phyloP scores from a whole-genome alignment of 2,329 filamentous ascomycete genomes.

The Alternaria metachromatica region DNA sequence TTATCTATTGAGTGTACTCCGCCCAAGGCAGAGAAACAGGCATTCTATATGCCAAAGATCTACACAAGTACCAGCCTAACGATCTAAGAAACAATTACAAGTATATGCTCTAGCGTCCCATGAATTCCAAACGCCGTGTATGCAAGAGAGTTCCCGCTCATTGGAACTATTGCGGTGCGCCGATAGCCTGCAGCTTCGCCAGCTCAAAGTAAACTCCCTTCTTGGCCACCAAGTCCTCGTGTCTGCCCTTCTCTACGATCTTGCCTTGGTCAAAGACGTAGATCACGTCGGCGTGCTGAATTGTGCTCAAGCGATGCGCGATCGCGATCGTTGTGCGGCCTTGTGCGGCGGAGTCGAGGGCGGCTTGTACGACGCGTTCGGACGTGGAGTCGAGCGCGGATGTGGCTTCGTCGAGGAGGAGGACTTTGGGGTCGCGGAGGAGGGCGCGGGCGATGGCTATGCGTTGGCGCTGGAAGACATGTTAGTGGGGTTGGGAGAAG shows the following conservation, averaged over 20 bases:
- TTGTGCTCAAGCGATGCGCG: conserved; percentile 88
- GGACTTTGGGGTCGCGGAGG: conserved; percentile 87
- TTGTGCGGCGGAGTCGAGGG: conserved; percentile 80
- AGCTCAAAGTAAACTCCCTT: conserved; percentile 52
- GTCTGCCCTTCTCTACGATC: conserved; percentile 84
- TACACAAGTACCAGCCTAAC: neutral
- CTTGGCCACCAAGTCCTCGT: conserved; percentile 62
- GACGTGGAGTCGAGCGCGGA: conserved; percentile 47
- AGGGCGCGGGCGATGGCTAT: conserved; percentile 92
- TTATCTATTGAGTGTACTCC: neutral
- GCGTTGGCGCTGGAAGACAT: conserved; percentile 76
- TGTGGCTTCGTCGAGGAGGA: conserved; percentile 57
- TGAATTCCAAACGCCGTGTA: neutral
- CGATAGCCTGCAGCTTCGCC: conserved; percentile 45
- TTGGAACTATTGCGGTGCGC: conserved; percentile 36
- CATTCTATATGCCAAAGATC: neutral
- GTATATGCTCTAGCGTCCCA: neutral
- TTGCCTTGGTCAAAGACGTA: conserved; percentile 94
- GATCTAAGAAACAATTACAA: conserved; percentile 6
- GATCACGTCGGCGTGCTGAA: conserved; percentile 92
- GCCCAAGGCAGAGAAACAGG: neutral
- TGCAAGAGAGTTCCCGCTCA: neutral
- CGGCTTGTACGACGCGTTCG: conserved; percentile 81
- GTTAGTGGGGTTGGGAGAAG: neutral
- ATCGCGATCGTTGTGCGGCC: conserved; percentile 94